Evolutionary conservation across 495 filamentous ascomycete genomes (phyloP).

Genomic region (Podospora comata): DNA sequence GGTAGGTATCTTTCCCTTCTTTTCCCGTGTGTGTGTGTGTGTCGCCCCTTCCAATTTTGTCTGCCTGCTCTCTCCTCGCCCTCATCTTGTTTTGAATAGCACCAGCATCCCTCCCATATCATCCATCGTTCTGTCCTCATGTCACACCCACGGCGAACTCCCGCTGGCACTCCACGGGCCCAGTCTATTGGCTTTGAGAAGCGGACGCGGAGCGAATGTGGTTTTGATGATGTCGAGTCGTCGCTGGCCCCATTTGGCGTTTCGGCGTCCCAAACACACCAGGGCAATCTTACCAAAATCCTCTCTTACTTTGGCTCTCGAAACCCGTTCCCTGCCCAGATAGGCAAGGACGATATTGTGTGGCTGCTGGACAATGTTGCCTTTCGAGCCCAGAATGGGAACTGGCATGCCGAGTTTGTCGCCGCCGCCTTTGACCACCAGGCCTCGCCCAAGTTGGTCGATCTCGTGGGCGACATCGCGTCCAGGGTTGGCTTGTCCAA

Average conservation of each 20-base stretch:
- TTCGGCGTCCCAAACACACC: constrained; percentile 20
- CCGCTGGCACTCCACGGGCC: constrained; percentile 2
- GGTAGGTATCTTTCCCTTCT: no score
- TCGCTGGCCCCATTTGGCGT: constrained; percentile 29
- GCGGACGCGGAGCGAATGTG: constrained; percentile 40
- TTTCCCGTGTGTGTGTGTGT: no score
- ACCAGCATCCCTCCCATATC: background rate
- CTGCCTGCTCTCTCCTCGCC: background rate
- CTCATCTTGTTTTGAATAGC: background rate
- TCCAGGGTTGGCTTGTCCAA: constrained; percentile 68
- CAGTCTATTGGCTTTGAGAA: constrained; percentile 27
- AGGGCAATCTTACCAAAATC: constrained; percentile 32
- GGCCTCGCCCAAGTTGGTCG: constrained; percentile 60
- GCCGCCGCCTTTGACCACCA: constrained; percentile 73
- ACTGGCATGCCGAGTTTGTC: constrained; percentile 78
- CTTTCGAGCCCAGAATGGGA: constrained; percentile 50
- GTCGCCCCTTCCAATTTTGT: background rate
- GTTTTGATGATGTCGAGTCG: constrained; percentile 43
- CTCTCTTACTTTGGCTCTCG: constrained; percentile 46
- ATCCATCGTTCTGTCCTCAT: background rate
- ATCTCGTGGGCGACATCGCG: constrained; percentile 66
- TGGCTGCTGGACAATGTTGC: constrained; percentile 94
- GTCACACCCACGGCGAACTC: constrained; percentile 6
- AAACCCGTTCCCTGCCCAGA: constrained; percentile 43
- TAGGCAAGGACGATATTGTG: constrained; percentile 57